Base-by-base conservation (phyloP, 805 yeast genomes). In the Starmerella bacillaris region DNA sequence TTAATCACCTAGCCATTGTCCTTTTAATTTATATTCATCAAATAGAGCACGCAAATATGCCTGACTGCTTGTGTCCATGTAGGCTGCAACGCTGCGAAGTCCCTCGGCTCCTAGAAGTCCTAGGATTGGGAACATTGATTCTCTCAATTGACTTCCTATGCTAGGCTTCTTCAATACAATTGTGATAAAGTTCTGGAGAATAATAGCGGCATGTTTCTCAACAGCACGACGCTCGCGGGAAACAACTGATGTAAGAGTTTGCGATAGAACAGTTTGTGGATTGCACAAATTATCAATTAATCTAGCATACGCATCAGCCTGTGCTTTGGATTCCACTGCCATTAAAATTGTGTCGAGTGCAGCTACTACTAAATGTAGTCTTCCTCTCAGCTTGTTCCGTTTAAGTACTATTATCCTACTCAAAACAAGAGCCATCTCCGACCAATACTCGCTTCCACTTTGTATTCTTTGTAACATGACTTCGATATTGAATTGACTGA, bases 71-170 rank as follows among this genome's bases (percentile, higher is more conserved):
- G 58, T 51, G 45, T 86, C 94, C 46, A 83, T 56, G 5, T 74
- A 64, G 3, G 72, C 63, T 48, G 69, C 78, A 16, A 76, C 65
- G 22, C 71, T 52, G 34, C 63, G 66, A 36, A 83, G 55, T 45
- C 83, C 94, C 26, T 63, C 62, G 26, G 62, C 64, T 0, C 92
- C 74, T 24, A 83, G 51, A 1, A 78, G 64, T 48, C 78, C 83
- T 47, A 84, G 22, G 6, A 17, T 14, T 7, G 19, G 32, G 8
- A 7, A 14, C 22, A 29, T 18, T 22, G 43, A 16, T 11, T 27
- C 37, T 15, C 32, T 29, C 33, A 31, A 32, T 2, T 24, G 22
- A 5, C 11, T 17, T 18, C 4, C 9, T 4, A 22, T 16, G 11
- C 4, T 20, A 12, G 37, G 20, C 16, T 24, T 22, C 33, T 55